phyloP scores from a whole-genome alignment of 345 rosid genomes.

The Eucalyptus brandiana region DNA sequence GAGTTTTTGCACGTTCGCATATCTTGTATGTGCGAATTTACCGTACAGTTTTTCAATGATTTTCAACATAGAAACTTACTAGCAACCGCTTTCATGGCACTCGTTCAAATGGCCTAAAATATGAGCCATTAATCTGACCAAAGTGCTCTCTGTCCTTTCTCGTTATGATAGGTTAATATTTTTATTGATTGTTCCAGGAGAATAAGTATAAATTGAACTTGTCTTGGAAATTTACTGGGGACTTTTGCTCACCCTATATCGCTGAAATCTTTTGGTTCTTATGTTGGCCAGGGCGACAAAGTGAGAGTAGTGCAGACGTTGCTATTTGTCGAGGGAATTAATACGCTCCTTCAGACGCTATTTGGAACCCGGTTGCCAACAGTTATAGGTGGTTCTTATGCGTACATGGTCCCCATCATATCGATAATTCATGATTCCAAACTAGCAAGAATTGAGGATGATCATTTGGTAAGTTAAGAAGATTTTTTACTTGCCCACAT shows the following conservation, averaged over 20 bases:
- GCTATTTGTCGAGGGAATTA: slow-evolving; percentile 83
- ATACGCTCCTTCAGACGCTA: slow-evolving; percentile 83
- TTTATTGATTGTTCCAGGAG: background rate
- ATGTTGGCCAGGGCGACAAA: slow-evolving; percentile 64
- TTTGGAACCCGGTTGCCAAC: slow-evolving; percentile 93
- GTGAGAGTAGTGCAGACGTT: slow-evolving; percentile 92
- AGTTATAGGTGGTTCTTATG: slow-evolving; percentile 94
- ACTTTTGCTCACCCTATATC: background rate
- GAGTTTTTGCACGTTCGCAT: background rate
- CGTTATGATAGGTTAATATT: background rate
- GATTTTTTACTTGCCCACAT: background rate
- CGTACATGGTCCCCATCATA: slow-evolving; percentile 92
- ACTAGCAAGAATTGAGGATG: slow-evolving; percentile 56
- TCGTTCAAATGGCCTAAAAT: background rate
- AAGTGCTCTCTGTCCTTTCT: background rate
- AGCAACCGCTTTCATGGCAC: background rate
- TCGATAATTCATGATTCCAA: slow-evolving; percentile 87
- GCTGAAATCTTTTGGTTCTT: background rate
- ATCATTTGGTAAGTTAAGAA: slow-evolving; percentile 49
- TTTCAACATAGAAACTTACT: background rate
- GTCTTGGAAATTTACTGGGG: background rate
- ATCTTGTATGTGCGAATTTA: background rate
- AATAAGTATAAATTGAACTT: background rate
- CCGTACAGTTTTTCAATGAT: background rate
- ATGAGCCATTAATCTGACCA: background rate